These are phyloP conservation scores for Globisporangium splendens DNA, from an alignment of 352 stramenopile genomes.

Conservation along the genomic window DNA sequence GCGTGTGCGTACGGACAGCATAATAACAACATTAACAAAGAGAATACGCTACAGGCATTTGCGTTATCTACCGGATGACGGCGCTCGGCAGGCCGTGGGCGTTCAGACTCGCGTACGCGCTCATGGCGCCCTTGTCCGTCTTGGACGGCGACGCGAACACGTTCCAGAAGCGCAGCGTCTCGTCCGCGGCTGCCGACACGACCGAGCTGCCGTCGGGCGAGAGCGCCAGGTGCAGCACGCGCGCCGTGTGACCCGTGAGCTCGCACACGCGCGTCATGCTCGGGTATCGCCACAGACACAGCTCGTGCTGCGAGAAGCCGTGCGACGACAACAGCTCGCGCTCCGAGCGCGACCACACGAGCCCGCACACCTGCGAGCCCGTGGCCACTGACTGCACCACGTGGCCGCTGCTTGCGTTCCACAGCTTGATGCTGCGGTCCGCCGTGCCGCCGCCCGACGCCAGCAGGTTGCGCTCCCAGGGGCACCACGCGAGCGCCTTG, in stretches of 20 bases:
- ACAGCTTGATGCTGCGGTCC: constrained; percentile 97
- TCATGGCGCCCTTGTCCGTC: too few relatives aligned
- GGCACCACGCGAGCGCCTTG: constrained; percentile 96
- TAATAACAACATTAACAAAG: too few relatives aligned
- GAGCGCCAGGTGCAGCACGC: constrained; percentile 91
- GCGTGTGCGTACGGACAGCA: too few relatives aligned
- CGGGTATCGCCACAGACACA: constrained; percentile 95
- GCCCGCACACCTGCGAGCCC: constrained; percentile 92
- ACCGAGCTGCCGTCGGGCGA: constrained; percentile 92
- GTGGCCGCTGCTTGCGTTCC: constrained; percentile 84
- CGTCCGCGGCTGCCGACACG: constrained; percentile 92
- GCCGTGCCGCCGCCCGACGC: constrained; percentile 93
- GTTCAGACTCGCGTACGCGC: neutral
- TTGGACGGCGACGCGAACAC: constrained; percentile 53
- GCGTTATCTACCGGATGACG: constrained; percentile 9
- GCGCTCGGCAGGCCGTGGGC: constrained; percentile 6
- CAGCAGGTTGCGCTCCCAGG: constrained; percentile 92
- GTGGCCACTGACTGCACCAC: constrained; percentile 94
- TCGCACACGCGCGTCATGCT: constrained; percentile 92
- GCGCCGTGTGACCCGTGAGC: constrained; percentile 90
- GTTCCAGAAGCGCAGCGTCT: constrained; percentile 97
- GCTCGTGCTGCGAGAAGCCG: constrained; percentile 92
- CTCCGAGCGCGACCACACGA: constrained; percentile 86
- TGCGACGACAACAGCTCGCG: constrained; percentile 94
- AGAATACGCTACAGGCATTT: too few relatives aligned